phyloP scores from a whole-genome alignment of 306 rosid genomes.

The Datisca glomerata region DNA sequence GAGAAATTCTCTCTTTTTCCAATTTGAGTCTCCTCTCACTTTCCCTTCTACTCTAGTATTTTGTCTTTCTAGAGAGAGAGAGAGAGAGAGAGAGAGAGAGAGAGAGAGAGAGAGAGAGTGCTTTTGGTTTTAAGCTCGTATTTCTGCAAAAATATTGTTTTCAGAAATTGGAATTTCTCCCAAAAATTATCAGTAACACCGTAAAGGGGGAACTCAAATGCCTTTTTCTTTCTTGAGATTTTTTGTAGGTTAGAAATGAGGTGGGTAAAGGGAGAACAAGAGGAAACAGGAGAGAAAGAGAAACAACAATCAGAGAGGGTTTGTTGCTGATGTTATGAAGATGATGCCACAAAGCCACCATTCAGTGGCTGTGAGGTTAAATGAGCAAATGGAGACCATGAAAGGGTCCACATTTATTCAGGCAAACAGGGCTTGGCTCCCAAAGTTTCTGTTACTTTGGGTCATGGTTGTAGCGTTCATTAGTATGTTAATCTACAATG shows the following conservation, averaged over 20 bases:
- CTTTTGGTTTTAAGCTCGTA: too few species aligned
- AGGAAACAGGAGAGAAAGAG: constrained; percentile 16
- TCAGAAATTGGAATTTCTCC: not conserved
- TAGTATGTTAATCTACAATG: constrained; percentile 33
- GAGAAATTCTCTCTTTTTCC: constrained; percentile 25
- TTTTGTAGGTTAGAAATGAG: constrained; percentile 29
- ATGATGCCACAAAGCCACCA: constrained; percentile 36
- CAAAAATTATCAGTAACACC: not conserved
- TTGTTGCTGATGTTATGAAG: constrained; percentile 33
- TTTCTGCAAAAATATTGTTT: constrained; percentile 13
- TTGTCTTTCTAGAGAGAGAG: constrained; percentile 5
- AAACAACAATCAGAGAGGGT: constrained; percentile 13
- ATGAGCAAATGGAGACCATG: constrained; percentile 61
- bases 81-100: constrained; percentile 14
- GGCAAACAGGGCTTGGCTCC: constrained; percentile 65
- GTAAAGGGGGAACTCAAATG: constrained; percentile 20
- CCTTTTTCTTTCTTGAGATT: constrained; percentile 13
- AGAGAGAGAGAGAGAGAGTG: constrained; percentile 15
- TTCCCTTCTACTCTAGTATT: constrained; percentile 12
- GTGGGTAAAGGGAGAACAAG: constrained; percentile 17
- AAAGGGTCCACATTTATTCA: constrained; percentile 69
- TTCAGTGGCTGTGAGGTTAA: constrained; percentile 48
- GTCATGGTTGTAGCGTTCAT: constrained; percentile 38
- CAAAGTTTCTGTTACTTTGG: constrained; percentile 52
- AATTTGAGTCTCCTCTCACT: constrained; percentile 28